phyloP scores from a whole-genome alignment of 2,329 filamentous ascomycete species.

The Lomentospora prolificans region DNA sequence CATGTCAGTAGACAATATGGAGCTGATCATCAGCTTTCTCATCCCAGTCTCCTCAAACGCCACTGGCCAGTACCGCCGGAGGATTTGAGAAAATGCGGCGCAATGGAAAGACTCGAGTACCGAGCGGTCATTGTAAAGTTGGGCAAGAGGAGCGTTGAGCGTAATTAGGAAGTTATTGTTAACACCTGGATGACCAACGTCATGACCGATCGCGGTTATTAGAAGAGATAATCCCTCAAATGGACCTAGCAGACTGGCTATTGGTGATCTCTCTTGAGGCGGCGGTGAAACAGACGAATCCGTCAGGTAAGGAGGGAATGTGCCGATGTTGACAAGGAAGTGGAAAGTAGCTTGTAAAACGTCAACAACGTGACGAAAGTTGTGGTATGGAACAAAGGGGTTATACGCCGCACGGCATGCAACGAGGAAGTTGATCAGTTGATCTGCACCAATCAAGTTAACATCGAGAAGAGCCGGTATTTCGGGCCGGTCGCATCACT shows the following conservation, averaged over 20 bases:
- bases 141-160: conserved; percentile 83
- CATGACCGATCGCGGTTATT: conserved; percentile 93
- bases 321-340: conserved; percentile 74
- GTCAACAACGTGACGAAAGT: conserved; percentile 94
- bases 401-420: conserved; percentile 94
- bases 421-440: conserved; percentile 75
- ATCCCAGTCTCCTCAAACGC: conserved; percentile 71
- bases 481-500: neutral
- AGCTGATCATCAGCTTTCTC: conserved; percentile 88
- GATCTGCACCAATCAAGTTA: conserved; percentile 44
- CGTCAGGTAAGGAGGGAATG: conserved; percentile 56
- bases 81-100: conserved; percentile 90
- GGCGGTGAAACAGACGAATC: conserved; percentile 15
- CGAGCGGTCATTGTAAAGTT: conserved; percentile 93
- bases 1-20: conserved; percentile 97
- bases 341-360: conserved; percentile 89
- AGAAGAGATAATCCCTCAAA: conserved; percentile 84
- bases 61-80: conserved; percentile 82
- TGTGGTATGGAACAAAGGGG: conserved; percentile 92
- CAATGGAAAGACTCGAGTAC: conserved; percentile 97
- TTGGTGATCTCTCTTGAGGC: conserved; percentile 42
- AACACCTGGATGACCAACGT: conserved; percentile 93
- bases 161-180: conserved; percentile 95
- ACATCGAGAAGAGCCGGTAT: conserved; percentile 15
- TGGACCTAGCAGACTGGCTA: conserved; percentile 68